Base-by-base conservation (phyloP, 2,329 filamentous ascomycete species). In the Talaromyces sp. region DNA sequence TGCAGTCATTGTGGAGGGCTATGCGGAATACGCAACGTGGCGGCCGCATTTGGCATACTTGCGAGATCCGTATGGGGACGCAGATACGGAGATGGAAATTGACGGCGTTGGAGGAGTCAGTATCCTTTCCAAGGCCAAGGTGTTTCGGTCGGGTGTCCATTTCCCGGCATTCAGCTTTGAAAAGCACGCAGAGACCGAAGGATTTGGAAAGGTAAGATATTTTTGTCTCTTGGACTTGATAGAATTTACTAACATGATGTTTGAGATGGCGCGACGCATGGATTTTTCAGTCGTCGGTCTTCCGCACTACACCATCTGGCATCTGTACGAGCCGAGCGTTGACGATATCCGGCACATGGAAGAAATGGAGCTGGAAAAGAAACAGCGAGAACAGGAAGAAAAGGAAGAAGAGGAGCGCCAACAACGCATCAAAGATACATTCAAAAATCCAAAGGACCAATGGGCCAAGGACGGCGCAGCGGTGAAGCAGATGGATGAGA, bases 81-180 rank as follows among this genome's bases (percentile, higher is more conserved):
- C 93, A 21, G 94, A 99, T 72, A 97, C 97, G 88, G 94, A 99
- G 74, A 97, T 99, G 94, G 94, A 99, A 70, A 93, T 99, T 68
- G 94, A 99, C 68, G 94, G 94, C 66, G 92, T 99, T 53, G 93
- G 94, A 56, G 94, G 94, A 77, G 94, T 99, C 68, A 97, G 92
- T 78, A 99, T 99, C 69, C 77, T 99, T 67, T 93, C 94, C 52
- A 99, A 97, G 77, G 94, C 94, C 1, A 89, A 88, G 68, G 94
- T 99, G 0, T 99, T 99, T 80, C 87, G 94, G 63, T 88, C 90
- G 52, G 94, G 94, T 50, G 93, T 96, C 35, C 94, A 99, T 75
- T 99, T 99, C 77, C 94, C 94, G 3, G 94, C 94, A 1, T 99
- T 99, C 74, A 96, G 92, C 72, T 99, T 99, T 65, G 91, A 99